Evolutionary conservation across 164 flowering plant genomes (phyloP).

Genomic region (Echeveria elegans): DNA sequence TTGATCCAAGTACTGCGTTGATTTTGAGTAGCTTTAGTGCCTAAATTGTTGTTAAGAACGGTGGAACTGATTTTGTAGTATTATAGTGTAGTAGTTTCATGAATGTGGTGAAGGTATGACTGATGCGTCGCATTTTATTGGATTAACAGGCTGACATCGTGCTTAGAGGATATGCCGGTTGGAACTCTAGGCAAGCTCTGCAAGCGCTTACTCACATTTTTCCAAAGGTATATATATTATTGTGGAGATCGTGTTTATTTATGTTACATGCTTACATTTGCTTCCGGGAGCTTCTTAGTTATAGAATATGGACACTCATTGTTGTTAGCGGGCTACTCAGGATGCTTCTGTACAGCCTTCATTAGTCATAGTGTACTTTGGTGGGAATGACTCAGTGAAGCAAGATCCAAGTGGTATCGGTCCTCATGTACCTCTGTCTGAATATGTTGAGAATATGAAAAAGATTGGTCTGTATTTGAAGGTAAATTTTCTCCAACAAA

Average conservation of each 20-base stretch:
- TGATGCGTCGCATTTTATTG: conserved; percentile 1
- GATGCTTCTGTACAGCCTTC: conserved; percentile 73
- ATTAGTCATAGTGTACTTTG: conserved; percentile 77
- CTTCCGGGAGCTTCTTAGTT: too few relatives aligned
- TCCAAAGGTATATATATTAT: conserved; percentile 47
- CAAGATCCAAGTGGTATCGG: conserved; percentile 54
- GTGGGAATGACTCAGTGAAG: conserved; percentile 80
- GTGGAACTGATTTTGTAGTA: too few relatives aligned
- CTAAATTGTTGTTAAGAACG: too few relatives aligned
- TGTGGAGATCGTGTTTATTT: neutral
- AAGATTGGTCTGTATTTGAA: conserved; percentile 61
- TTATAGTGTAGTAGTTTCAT: too few relatives aligned
- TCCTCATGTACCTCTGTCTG: conserved; percentile 80
- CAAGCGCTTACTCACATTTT: conserved; percentile 62
- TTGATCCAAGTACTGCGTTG: too few relatives aligned
- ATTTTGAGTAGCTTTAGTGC: too few relatives aligned
- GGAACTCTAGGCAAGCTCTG: conserved; percentile 83
- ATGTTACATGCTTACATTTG: neutral
- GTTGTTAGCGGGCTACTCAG: conserved; percentile 20
- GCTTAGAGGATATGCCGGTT: conserved; percentile 69
- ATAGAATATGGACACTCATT: too few relatives aligned
- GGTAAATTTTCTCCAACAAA: conserved; percentile 28
- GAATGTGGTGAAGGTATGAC: too few relatives aligned
- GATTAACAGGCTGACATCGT: conserved; percentile 53
- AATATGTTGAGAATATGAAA: conserved; percentile 68